phyloP scores from a whole-genome alignment of 2,329 filamentous ascomycete species.

The Fusarium foetens region DNA sequence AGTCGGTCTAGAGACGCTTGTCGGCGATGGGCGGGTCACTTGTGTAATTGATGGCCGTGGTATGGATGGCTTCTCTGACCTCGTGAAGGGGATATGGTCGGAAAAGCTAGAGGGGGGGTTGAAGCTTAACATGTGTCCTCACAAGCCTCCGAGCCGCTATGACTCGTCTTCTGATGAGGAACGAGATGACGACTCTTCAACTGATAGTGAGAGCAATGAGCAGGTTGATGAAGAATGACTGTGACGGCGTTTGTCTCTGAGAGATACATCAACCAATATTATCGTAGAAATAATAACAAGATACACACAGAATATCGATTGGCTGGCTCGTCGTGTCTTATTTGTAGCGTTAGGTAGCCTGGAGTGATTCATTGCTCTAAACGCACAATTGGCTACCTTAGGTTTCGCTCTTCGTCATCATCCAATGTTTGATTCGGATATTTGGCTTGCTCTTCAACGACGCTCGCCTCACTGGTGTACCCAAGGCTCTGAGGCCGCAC shows the following conservation, averaged over 20 bases:
- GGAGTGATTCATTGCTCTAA: no score
- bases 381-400: no score
- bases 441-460: no score
- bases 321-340: no score
- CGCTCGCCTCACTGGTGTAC: neutral
- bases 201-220: neutral
- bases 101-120: neutral
- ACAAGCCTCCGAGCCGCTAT: neutral
- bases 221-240: neutral
- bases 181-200: neutral
- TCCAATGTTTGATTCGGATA: no score
- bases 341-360: no score
- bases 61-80: neutral
- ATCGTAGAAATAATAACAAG: no score
- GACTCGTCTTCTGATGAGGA: neutral
- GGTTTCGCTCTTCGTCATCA: no score
- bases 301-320: no score
- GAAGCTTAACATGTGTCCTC: neutral
- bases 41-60: neutral
- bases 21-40: neutral
- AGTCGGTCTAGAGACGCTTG: neutral
- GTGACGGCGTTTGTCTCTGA: neutral
- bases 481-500: neutral
- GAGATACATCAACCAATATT: no score
- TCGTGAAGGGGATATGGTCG: neutral